Conservation (phyloP, 305 asterid genomes). For the Ajuga reptans region DNA sequence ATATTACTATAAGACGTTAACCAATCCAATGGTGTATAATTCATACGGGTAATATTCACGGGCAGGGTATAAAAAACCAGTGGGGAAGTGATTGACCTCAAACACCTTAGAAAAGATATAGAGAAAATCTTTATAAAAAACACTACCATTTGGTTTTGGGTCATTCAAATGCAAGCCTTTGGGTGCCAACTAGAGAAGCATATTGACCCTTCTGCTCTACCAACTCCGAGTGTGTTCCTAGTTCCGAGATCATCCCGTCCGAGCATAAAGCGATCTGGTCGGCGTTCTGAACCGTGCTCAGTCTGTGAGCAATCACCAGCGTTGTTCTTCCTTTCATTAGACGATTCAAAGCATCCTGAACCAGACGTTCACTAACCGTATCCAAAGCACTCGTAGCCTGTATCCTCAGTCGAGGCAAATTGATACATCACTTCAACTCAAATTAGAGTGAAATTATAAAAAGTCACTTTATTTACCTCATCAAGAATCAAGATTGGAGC, state of each 20-base stretch:
- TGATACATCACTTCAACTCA: background rate
- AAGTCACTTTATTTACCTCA: slow-evolving; percentile 45
- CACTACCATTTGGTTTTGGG: background rate
- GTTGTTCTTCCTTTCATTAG: slow-evolving; percentile 95
- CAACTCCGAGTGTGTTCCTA: slow-evolving; percentile 80
- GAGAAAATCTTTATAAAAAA: background rate
- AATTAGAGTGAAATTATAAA: no score
- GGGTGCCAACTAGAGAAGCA: slow-evolving; percentile 84
- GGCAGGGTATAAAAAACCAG: no score
- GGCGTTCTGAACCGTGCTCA: slow-evolving; percentile 93
- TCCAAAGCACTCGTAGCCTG: slow-evolving; percentile 98
- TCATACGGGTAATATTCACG: no score
- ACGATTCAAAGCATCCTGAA: slow-evolving; percentile 81
- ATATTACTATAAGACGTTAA: no score
- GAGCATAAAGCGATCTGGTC: slow-evolving; percentile 75
- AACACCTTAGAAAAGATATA: background rate
- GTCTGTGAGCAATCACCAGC: slow-evolving; percentile 88
- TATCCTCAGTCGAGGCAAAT: slow-evolving; percentile 11
- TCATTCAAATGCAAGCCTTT: slow-evolving; percentile 89
- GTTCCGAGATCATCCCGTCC: slow-evolving; percentile 72
- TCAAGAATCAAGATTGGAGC: slow-evolving; percentile 91
- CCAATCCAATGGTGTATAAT: no score
- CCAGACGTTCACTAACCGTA: slow-evolving; percentile 80
- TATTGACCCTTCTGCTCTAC: slow-evolving; percentile 61
- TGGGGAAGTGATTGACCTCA: no score